Evolutionary conservation across 768 basidiomycete species (phyloP).

Genomic region (Mycena sanguinolenta): DNA sequence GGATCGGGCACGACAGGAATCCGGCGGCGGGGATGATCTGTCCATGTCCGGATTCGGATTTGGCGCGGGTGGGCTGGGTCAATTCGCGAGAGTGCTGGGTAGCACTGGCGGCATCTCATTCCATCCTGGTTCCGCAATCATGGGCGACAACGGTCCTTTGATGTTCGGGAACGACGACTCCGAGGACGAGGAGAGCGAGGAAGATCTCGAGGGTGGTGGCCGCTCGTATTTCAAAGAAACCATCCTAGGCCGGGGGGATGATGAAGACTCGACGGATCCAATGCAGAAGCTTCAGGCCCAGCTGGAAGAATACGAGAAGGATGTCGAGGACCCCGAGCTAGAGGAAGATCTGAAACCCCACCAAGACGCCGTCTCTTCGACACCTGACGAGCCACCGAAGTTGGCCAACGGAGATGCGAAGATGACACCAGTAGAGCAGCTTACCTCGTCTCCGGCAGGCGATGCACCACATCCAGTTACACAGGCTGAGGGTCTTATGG

Average conservation of each 20-base stretch:
- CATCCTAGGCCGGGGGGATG: constrained; percentile 57
- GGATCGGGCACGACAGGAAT: constrained; percentile 51
- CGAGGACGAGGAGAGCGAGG: constrained; percentile 68
- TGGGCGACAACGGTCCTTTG: constrained; percentile 62
- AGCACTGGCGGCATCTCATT: constrained; percentile 76
- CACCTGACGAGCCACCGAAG: constrained; percentile 51
- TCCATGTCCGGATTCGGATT: constrained; percentile 42
- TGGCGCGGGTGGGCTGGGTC: constrained; percentile 56
- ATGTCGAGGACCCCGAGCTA: constrained; percentile 53
- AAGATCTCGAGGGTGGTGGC: constrained; percentile 55
- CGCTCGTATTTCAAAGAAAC: constrained; percentile 66
- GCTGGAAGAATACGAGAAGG: constrained; percentile 73
- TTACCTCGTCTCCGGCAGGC: constrained; percentile 63
- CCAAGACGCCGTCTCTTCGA: constrained; percentile 40
- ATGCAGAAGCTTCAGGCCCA: constrained; percentile 70
- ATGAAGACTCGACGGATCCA: constrained; percentile 63
- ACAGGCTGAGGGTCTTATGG: constrained; percentile 75
- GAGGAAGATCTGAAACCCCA: constrained; percentile 55
- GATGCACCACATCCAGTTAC: constrained; percentile 67
- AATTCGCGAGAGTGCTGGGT: constrained; percentile 69
- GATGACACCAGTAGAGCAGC: constrained; percentile 60
- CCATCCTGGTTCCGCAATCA: constrained; percentile 65
- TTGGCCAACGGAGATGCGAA: constrained; percentile 61
- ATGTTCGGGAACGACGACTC: constrained; percentile 79
- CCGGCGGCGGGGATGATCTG: constrained; percentile 50